Percentiles rank a stretch among this genome's conserved stretches.
Conservation (phyloP, 2,329 filamentous ascomycete species). For the Aspergillus sp. region DNA sequence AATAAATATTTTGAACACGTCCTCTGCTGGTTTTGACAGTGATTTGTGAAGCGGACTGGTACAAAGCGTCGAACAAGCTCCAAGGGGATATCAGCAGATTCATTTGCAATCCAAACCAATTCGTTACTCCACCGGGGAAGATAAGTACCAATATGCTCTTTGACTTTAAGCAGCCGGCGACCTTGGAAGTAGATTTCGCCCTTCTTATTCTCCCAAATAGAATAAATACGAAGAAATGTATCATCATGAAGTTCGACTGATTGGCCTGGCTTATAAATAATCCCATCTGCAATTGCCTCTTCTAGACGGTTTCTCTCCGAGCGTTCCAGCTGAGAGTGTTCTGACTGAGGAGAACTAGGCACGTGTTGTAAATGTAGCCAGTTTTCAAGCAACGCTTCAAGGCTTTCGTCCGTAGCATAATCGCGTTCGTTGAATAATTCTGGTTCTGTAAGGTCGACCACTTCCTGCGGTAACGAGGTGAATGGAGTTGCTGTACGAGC, state of each 20-base stretch:
- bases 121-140: conserved; percentile 46
- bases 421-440: conserved; percentile 20
- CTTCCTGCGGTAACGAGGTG: background rate
- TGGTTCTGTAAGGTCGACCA: conserved; percentile 15
- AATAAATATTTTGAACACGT: conserved; percentile 28
- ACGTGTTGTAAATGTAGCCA: conserved; percentile 1
- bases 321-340: background rate
- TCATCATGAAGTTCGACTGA: conserved; percentile 40
- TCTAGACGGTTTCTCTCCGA: conserved; percentile 7
- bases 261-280: conserved; percentile 27
- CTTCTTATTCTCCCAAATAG: conserved; percentile 31
- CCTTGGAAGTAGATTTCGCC: conserved; percentile 38
- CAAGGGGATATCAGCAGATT: conserved; percentile 44
- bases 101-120: conserved; percentile 43
- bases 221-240: conserved; percentile 43
- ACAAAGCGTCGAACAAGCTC: conserved; percentile 43
- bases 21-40: conserved; percentile 31
- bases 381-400: conserved; percentile 15
- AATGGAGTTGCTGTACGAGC: background rate
- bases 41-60: conserved; percentile 57
- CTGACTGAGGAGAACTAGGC: background rate
- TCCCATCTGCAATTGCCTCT: conserved; percentile 18
- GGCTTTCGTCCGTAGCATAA: conserved; percentile 28
- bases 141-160: conserved; percentile 29
- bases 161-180: conserved; percentile 34